A percentile compares a stretch with the other conserved stretches of the same genome.
Evolutionary conservation across 345 rosid genomes (phyloP).

Genomic region (Eucalyptus albens): DNA sequence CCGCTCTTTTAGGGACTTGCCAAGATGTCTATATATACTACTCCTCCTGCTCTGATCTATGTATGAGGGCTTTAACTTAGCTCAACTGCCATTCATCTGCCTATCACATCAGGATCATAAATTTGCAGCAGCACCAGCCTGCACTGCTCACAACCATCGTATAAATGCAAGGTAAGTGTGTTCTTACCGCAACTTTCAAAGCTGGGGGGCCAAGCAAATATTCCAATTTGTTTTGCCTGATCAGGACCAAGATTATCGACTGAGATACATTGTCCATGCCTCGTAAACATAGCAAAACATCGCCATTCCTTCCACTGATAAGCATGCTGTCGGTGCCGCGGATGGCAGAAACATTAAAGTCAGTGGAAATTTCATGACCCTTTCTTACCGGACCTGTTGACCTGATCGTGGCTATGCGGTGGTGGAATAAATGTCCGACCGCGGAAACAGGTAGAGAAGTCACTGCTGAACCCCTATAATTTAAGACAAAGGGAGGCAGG

Average conservation of each 20-base stretch:
- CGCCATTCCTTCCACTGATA: not conserved
- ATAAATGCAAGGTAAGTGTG: not conserved
- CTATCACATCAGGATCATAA: not conserved
- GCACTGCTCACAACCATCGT: not conserved
- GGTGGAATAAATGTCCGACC: not conserved
- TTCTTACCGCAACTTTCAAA: not conserved
- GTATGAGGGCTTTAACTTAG: conserved; percentile 8
- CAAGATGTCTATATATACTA: not conserved
- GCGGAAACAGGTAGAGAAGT: not conserved
- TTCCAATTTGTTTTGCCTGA: not conserved
- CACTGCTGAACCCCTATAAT: not conserved
- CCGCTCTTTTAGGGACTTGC: not conserved
- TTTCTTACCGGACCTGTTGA: not conserved
- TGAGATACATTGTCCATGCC: not conserved
- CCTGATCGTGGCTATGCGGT: not conserved
- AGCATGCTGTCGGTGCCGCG: not conserved
- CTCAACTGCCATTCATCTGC: conserved; percentile 11
- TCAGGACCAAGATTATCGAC: not conserved
- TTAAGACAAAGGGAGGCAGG: not conserved
- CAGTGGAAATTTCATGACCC: not conserved
- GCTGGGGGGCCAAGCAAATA: not conserved
- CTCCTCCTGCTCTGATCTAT: not conserved
- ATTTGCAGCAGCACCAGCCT: not conserved
- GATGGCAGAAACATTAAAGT: not conserved
- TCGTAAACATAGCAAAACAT: not conserved